Conservation (phyloP, 768 basidiomycete genomes). For the Boletus pseudopeckii region DNA sequence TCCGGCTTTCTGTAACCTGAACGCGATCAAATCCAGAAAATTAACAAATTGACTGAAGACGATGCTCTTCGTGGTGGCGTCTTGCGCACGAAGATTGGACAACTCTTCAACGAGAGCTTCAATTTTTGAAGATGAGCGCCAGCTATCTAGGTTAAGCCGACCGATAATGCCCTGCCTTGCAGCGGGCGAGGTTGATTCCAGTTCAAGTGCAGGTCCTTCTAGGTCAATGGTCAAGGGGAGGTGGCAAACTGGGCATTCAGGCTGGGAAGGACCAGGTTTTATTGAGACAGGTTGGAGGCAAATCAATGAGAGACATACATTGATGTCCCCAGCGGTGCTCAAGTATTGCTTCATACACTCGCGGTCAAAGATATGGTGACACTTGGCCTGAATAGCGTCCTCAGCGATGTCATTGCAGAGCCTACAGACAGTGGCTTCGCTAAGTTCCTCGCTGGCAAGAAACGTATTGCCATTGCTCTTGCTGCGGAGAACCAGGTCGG, state of each 20-base stretch:
- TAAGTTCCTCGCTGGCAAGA: conserved; percentile 47
- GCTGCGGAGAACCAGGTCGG: conserved; percentile 88
- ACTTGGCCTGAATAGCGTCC: conserved; percentile 92
- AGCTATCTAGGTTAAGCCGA: conserved; percentile 80
- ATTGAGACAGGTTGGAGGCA: background rate
- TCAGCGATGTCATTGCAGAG: conserved; percentile 97
- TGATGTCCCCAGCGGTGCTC: conserved; percentile 63
- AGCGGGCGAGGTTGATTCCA: conserved; percentile 52
- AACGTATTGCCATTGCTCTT: conserved; percentile 72
- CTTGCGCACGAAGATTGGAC: conserved; percentile 74
- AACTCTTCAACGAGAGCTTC: conserved; percentile 96
- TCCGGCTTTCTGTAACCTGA: conserved; percentile 85
- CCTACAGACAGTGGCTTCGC: conserved; percentile 84
- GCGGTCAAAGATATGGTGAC: conserved; percentile 92
- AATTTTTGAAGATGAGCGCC: conserved; percentile 96
- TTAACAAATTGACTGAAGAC: conserved; percentile 97
- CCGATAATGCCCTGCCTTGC: conserved; percentile 90
- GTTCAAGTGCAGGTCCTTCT: conserved; percentile 88
- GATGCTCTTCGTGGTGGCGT: conserved; percentile 91
- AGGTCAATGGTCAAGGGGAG: conserved; percentile 89
- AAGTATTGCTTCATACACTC: conserved; percentile 95
- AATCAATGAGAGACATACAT: conserved; percentile 39
- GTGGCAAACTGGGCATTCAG: conserved; percentile 94
- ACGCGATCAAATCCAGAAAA: conserved; percentile 91
- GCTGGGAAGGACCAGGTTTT: conserved; percentile 40